Percentiles rank a stretch among this genome's conserved stretches.
Conservation (phyloP, 148 eudicot genomes). For the Camellia japonica region DNA sequence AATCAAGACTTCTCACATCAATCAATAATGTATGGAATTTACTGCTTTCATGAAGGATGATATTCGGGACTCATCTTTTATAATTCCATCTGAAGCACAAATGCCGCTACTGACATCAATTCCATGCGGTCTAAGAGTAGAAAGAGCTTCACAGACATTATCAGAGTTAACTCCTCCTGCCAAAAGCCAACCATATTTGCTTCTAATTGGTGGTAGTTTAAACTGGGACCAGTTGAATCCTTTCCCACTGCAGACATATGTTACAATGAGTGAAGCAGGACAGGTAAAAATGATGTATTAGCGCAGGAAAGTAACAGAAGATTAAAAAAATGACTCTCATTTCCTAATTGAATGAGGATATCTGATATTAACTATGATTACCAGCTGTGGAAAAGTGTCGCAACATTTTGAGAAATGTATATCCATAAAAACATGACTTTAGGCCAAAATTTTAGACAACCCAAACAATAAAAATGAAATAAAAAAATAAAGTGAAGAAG, state of each 20-base stretch:
- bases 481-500: not conserved
- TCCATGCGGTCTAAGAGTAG: conserved; percentile 70
- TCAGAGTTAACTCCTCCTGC: conserved; percentile 84
- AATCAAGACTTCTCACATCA: not conserved
- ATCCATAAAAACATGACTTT: not conserved
- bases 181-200: conserved; percentile 86
- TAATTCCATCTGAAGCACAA: conserved; percentile 72
- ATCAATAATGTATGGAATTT: conserved; percentile 47
- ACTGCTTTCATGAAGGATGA: conserved; percentile 69
- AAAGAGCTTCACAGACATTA: conserved; percentile 59
- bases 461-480: not conserved
- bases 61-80: conserved; percentile 56
- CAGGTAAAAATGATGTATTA: not conserved
- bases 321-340: not conserved
- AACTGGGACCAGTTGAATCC: conserved; percentile 81
- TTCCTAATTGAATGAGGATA: not conserved
- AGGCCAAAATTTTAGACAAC: not conserved
- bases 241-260: conserved; percentile 60
- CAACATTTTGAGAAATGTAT: not conserved
- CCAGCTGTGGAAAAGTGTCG: not conserved
- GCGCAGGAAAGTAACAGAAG: not conserved
- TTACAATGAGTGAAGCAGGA: not conserved
- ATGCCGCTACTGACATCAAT: conserved; percentile 94
- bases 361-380: not conserved
- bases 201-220: conserved; percentile 55